A percentile compares a stretch with the other conserved stretches of the same genome.
These are phyloP conservation scores for Claviceps monticola DNA, from an alignment of 2,329 filamentous ascomycete species.

Conservation along the genomic window DNA sequence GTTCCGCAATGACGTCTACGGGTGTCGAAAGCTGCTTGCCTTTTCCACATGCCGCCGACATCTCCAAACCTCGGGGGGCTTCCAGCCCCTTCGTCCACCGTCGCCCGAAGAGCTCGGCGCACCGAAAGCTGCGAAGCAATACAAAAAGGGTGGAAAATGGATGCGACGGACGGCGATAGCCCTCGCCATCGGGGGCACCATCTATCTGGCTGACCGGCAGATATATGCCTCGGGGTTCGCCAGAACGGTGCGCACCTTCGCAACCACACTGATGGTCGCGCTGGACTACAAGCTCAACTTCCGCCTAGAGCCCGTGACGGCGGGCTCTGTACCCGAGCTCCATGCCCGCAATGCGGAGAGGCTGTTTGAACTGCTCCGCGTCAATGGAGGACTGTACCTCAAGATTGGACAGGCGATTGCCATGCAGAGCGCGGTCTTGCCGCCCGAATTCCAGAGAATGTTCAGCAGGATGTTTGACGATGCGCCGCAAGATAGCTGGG, in stretches of 20 bases:
- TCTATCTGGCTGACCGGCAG: slow-evolving; percentile 57
- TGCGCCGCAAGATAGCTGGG: slow-evolving; percentile 84
- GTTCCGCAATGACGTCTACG: slow-evolving; percentile 5
- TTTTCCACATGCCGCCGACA: slow-evolving; percentile 9
- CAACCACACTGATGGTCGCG: slow-evolving; percentile 64
- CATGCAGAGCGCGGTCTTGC: slow-evolving; percentile 91
- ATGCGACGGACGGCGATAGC: slow-evolving; percentile 56
- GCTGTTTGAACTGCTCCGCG: slow-evolving; percentile 64
- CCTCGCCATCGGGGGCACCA: slow-evolving; percentile 41
- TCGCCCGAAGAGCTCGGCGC: slow-evolving; percentile 66
- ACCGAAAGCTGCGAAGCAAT: slow-evolving; percentile 56
- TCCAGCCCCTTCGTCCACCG: slow-evolving; percentile 58
- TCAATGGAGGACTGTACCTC: slow-evolving; percentile 86
- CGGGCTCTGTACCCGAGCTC: slow-evolving; percentile 59
- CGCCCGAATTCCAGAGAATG: slow-evolving; percentile 92
- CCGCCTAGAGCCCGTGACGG: slow-evolving; percentile 59
- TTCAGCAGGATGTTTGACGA: slow-evolving; percentile 96
- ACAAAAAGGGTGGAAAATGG: slow-evolving; percentile 59
- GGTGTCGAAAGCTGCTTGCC: background rate
- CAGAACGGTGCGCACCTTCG: slow-evolving; percentile 71
- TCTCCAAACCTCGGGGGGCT: slow-evolving; percentile 28
- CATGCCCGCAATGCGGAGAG: slow-evolving; percentile 75
- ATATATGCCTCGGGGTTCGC: slow-evolving; percentile 68
- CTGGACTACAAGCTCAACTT: slow-evolving; percentile 97
- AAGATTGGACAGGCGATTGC: slow-evolving; percentile 98